These are phyloP conservation scores for Pythium brachiatum DNA, from an alignment of 352 stramenopile genomes.

Conservation along the genomic window DNA sequence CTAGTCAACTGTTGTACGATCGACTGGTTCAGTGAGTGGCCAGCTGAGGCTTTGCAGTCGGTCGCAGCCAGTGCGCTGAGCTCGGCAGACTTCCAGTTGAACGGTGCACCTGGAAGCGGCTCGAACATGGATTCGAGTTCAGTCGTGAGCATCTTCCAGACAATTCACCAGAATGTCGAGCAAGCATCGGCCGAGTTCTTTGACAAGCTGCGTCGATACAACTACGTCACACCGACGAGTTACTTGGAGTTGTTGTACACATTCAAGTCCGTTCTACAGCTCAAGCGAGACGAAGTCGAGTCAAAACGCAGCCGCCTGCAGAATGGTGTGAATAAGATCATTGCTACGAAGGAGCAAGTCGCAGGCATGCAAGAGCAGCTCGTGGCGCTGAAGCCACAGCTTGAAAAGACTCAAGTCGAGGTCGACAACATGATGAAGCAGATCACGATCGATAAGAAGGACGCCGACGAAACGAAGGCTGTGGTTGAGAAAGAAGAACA, in stretches of 20 bases:
- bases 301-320: conserved; percentile 83
- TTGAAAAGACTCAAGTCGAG: conserved; percentile 91
- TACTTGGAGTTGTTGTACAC: conserved; percentile 93
- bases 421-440: conserved; percentile 94
- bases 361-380: conserved; percentile 91
- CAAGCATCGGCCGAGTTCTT: conserved; percentile 80
- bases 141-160: conserved; percentile 79
- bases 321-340: conserved; percentile 93
- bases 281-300: conserved; percentile 89
- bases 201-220: conserved; percentile 83
- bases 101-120: conserved; percentile 26
- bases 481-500: conserved; percentile 91
- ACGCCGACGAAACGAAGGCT: conserved; percentile 89
- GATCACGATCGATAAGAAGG: conserved; percentile 91
- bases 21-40: conserved; percentile 89
- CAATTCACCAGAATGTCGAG: conserved; percentile 91
- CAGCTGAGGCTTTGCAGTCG: conserved; percentile 74
- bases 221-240: conserved; percentile 94
- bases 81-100: conserved; percentile 65
- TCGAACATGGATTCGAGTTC: conserved; percentile 35
- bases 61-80: conserved; percentile 67
- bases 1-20: conserved; percentile 89
- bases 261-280: conserved; percentile 89
- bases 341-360: conserved; percentile 90
- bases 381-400: conserved; percentile 89